A percentile compares a stretch with the other conserved stretches of the same genome.
Evolutionary conservation across 495 filamentous ascomycete genomes (phyloP).

Genomic region (Hypomontagnella monticulosa): DNA sequence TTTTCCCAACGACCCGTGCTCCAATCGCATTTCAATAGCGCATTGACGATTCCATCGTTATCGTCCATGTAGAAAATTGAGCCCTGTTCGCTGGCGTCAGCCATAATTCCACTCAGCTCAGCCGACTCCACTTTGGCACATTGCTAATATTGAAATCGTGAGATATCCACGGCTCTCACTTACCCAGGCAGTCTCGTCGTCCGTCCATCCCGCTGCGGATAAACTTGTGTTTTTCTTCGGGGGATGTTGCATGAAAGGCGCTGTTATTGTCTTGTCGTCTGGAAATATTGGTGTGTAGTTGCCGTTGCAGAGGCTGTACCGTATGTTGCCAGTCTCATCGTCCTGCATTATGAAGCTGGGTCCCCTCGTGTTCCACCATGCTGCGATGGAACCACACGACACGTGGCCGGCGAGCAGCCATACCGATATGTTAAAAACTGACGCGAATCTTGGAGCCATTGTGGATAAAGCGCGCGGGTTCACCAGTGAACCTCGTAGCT

Average conservation of each 20-base stretch:
- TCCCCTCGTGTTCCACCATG: conserved; percentile 40
- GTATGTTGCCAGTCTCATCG: conserved; percentile 41
- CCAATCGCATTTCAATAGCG: conserved; percentile 43
- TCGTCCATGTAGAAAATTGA: conserved; percentile 47
- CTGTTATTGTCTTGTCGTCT: conserved; percentile 27
- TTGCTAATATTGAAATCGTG: conserved; percentile 7
- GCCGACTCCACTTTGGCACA: conserved; percentile 30
- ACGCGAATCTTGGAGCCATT: conserved; percentile 26
- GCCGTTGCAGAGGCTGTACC: conserved; percentile 44
- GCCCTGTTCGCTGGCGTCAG: conserved; percentile 40
- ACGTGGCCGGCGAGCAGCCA: conserved; percentile 40
- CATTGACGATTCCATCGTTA: conserved; percentile 45
- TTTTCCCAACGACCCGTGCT: conserved; percentile 35
- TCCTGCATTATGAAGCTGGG: conserved; percentile 45
- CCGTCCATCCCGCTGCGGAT: conserved; percentile 42
- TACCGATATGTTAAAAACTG: conserved; percentile 30
- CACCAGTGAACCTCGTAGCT: conserved; percentile 3
- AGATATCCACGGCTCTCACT: conserved; percentile 18
- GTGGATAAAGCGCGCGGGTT: conserved; percentile 11
- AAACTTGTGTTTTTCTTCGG: conserved; percentile 45
- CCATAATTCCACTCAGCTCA: conserved; percentile 13
- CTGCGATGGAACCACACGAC: conserved; percentile 42
- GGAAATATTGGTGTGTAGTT: conserved; percentile 44
- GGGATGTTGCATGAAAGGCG: conserved; percentile 23
- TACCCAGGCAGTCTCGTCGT: conserved; percentile 32